These are phyloP conservation scores for Stagonosporopsis vannaccii DNA, from an alignment of 2,329 filamentous ascomycete genomes.

Conservation along the genomic window DNA sequence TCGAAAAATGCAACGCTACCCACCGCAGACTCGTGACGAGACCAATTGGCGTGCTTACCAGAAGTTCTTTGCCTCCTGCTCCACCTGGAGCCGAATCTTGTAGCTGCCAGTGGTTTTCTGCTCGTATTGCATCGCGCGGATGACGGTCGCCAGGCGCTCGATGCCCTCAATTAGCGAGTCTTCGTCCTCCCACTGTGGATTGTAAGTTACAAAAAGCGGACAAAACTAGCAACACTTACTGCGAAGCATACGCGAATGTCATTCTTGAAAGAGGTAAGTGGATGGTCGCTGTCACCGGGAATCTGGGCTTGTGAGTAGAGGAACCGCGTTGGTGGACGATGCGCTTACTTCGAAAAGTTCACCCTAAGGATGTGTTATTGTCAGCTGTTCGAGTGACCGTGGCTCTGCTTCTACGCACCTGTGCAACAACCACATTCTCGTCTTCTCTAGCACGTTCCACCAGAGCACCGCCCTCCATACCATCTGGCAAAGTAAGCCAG, in stretches of 20 bases:
- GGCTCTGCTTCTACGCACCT: conserved; percentile 37
- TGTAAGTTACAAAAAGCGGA: conserved; percentile 13
- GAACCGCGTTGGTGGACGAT: background rate
- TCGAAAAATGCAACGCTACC: background rate
- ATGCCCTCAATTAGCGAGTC: conserved; percentile 72
- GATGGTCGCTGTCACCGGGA: conserved; percentile 55
- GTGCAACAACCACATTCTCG: conserved; percentile 72
- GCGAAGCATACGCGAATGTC: conserved; percentile 52
- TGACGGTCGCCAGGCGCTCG: conserved; percentile 64
- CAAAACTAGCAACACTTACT: conserved; percentile 18
- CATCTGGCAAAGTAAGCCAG: conserved; percentile 72
- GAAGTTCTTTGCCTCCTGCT: conserved; percentile 38
- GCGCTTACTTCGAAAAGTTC: conserved; percentile 66
- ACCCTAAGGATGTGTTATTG: conserved; percentile 57
- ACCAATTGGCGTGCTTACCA: conserved; percentile 32
- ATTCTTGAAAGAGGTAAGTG: conserved; percentile 62
- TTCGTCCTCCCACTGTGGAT: conserved; percentile 65
- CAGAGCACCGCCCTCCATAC: conserved; percentile 63
- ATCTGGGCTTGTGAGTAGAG: conserved; percentile 39
- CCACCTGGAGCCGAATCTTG: conserved; percentile 18
- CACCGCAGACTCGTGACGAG: background rate
- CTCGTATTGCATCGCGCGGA: conserved; percentile 49
- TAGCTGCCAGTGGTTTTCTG: conserved; percentile 28
- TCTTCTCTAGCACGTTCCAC: conserved; percentile 65
- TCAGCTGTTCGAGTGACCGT: conserved; percentile 26